Evolutionary conservation across 495 filamentous ascomycete species (phyloP), one percentile per base, ranked within the genome.

Genomic region (Penicillium parvum): DNA sequence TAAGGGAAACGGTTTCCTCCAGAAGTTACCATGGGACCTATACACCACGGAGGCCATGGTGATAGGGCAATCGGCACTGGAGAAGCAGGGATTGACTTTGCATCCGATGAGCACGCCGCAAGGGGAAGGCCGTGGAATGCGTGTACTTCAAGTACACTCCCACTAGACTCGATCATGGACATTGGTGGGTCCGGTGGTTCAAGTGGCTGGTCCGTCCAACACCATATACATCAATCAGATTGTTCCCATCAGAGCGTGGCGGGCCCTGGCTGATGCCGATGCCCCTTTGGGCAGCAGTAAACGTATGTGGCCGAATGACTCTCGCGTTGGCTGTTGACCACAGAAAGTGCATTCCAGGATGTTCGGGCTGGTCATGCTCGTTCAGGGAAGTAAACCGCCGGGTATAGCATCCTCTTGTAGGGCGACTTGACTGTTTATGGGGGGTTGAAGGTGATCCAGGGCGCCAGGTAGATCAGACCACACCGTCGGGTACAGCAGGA

Each of bases 81-180:
- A 15, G 18, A n/a, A 35, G 15, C 17, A 32, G 7, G 26, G 27
- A 37, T 37, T 35, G 35, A 16, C 33, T 22, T 45, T 32, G 33
- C 15, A 6, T 37, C 28, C 20, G 16, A 17, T 23, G 10, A 26
- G 18, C 42, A 32, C n/a, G n/a, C 12, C 35, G 36, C 22, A 41
- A 37, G 39, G 36, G 35, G 43, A 47, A 40, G 39, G 27, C n/a
- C 22, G 32, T 45, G 52, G 15, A 37, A 37, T 9, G 38, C 18
- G 40, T n/a, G 25, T 26, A 32, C 38, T 40, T 16, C n/a, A n/a
- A 46, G 34, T 63, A 44, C 59, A 52, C 64, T 68, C 64, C 64
- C 60, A 66, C 58, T 68, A 68, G 64, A 47, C 51, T 53, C 55
- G 55, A 67, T 61, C 45, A 52, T 44, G 32, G 47, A 45, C 53